Evolutionary conservation across 2,329 filamentous ascomycete genomes (phyloP).

Genomic region (Teratosphaeria pseudoeucalypti): DNA sequence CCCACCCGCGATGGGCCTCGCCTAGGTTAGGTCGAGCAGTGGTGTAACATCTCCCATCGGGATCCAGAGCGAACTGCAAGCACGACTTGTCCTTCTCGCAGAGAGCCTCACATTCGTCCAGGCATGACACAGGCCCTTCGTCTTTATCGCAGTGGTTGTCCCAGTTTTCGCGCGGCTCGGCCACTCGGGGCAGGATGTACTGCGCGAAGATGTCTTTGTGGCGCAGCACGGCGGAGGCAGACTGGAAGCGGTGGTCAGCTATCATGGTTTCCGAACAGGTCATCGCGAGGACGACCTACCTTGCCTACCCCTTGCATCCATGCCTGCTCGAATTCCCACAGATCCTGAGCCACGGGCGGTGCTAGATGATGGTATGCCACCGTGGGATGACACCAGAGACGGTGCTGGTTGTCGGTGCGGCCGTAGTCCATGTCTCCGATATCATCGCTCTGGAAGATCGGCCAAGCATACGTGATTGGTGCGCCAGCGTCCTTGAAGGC

Average conservation of each 20-base stretch:
- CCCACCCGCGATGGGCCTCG: not conserved
- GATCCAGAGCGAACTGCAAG: conserved; percentile 7
- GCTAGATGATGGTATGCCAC: conserved; percentile 18
- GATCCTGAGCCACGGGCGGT: conserved; percentile 11
- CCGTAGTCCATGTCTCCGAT: conserved; percentile 27
- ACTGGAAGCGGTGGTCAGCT: not conserved
- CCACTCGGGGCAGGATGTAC: not conserved
- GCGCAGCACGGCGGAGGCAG: not conserved
- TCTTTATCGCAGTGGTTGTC: conserved; percentile 17
- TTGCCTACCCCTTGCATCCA: conserved; percentile 9
- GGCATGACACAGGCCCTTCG: not conserved
- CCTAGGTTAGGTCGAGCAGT: not conserved
- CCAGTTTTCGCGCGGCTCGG: conserved; percentile 12
- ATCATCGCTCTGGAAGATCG: conserved; percentile 29
- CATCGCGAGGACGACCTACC: not conserved
- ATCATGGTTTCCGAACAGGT: too few relatives aligned
- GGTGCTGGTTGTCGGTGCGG: conserved; percentile 2
- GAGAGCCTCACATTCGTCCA: conserved; percentile 5
- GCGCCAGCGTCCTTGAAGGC: conserved; percentile 13
- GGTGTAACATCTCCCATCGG: not conserved
- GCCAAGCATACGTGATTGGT: conserved; percentile 11
- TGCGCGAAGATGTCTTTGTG: not conserved
- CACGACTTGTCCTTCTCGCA: conserved; percentile 6
- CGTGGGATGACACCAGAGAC: conserved; percentile 20
- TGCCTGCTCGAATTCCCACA: conserved; percentile 21